These are phyloP conservation scores for Entonaema liquescens DNA, from an alignment of 495 filamentous ascomycete genomes.

Conservation along the genomic window DNA sequence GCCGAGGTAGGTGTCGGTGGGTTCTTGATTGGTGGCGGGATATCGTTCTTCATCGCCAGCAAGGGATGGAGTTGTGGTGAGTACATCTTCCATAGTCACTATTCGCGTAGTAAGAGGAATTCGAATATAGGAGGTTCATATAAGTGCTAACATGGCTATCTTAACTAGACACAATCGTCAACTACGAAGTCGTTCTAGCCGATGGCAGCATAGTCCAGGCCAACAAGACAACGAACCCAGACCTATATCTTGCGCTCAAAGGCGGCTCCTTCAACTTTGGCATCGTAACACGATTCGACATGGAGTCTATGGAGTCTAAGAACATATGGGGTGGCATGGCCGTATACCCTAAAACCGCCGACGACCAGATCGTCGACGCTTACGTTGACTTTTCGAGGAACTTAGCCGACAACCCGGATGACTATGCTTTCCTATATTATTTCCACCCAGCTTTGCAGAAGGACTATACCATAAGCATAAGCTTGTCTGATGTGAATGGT, in stretches of 20 bases:
- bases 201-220: constrained; percentile 56
- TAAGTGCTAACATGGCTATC: not conserved
- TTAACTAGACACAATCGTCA: constrained; percentile 52
- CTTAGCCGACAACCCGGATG: not conserved
- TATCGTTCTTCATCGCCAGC: constrained; percentile 60
- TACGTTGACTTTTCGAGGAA: constrained; percentile 40
- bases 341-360: constrained; percentile 2
- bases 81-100: not conserved
- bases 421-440: not conserved
- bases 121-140: not conserved
- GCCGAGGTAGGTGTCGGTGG: constrained; percentile 66
- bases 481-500: not conserved
- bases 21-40: constrained; percentile 65
- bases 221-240: constrained; percentile 49
- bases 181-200: constrained; percentile 60
- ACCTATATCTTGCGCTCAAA: constrained; percentile 62
- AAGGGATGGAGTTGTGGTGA: constrained; percentile 59
- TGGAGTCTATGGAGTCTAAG: constrained; percentile 42
- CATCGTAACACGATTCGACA: constrained; percentile 59
- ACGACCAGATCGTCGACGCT: constrained; percentile 34
- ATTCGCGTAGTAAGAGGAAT: not conserved
- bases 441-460: not conserved
- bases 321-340: constrained; percentile 33
- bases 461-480: not conserved
- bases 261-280: constrained; percentile 64